Base-by-base conservation (phyloP, 1,284 basidiomycete genomes). In the Tremellales sp. region DNA sequence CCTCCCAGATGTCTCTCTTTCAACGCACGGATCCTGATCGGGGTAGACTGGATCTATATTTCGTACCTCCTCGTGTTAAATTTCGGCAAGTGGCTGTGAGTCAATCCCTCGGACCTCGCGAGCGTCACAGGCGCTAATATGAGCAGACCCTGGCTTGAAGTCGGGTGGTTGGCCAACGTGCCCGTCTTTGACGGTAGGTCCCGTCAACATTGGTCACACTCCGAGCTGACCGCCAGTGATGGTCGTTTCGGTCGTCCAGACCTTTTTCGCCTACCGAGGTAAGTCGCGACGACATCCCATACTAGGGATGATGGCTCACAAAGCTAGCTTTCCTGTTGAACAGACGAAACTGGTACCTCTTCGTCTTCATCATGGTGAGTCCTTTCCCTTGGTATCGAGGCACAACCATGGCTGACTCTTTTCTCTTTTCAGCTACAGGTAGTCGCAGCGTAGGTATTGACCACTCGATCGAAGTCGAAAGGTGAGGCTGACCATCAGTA, bases 201-300 rank as follows among this genome's bases (percentile, higher is more conserved):
- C 12, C 7, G 4, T 29, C 15, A 15, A 15, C 29, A 31, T 15
- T 31, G 29, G n/a, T 6, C 4, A 23, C 21, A 5, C 15, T 27
- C 39, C 12, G 11, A 10, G 37, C 40, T 37, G 8, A 36, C 15
- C 6, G n/a, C 4, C 35, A 50, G 53, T 51, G 3, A 36, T 58
- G 17, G 51, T 44, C 17, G 58, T 60, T 26, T 48, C 52, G 12
- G 56, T 52, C 17, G 50, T 62, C 21, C 66, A 67, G 48, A 40
- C 29, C 15, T 68, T 64, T 55, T 67, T 68, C 46, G 53, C 63
- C 13, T 58, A 65, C 37, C 52, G 63, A 48, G 56, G 40, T 31
- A 8, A 8, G 29, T 15, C 29, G 10, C 8, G 8, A 31, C 29
- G n/a, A n/a, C n/a, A n/a, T 31, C 15, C 29, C 15, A 31, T 15